phyloP scores from a whole-genome alignment of 2,329 filamentous ascomycete genomes.

The Oidium heveae region DNA sequence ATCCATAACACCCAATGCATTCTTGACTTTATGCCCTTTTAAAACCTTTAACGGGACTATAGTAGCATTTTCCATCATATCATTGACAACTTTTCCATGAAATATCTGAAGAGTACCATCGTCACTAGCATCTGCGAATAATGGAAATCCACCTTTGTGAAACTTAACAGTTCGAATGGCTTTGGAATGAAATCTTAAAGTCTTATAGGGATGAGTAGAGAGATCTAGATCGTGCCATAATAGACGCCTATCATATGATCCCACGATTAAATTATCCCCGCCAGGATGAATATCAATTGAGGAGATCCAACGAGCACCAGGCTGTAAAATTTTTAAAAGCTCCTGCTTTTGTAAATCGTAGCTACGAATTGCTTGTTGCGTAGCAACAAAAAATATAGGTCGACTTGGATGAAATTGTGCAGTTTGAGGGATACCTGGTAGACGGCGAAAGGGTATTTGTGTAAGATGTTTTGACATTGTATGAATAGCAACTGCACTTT shows the following conservation, averaged over 20 bases:
- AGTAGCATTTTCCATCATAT: slow-evolving; percentile 86
- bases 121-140: slow-evolving; percentile 88
- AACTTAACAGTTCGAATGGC: slow-evolving; percentile 77
- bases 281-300: slow-evolving; percentile 81
- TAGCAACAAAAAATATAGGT: slow-evolving; percentile 87
- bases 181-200: slow-evolving; percentile 77
- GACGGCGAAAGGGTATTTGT: slow-evolving; percentile 70
- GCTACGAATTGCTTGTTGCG: slow-evolving; percentile 72
- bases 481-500: slow-evolving; percentile 73
- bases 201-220: slow-evolving; percentile 78
- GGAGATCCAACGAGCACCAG: slow-evolving; percentile 84
- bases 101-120: slow-evolving; percentile 90
- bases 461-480: slow-evolving; percentile 86
- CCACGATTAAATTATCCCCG: slow-evolving; percentile 82
- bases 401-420: slow-evolving; percentile 87
- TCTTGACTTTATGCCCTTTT: slow-evolving; percentile 66
- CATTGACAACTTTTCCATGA: slow-evolving; percentile 84
- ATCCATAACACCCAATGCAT: slow-evolving; percentile 72
- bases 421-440: slow-evolving; percentile 53
- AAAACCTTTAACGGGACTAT: slow-evolving; percentile 93
- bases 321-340: slow-evolving; percentile 77
- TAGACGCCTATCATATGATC: slow-evolving; percentile 78
- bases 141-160: slow-evolving; percentile 51
- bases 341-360: slow-evolving; percentile 87
- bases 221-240: slow-evolving; percentile 96